Evolutionary conservation across 2,329 filamentous ascomycete species (phyloP), one percentile per base, ranked within the genome.

Genomic region (Rasamsonia emersonii): DNA sequence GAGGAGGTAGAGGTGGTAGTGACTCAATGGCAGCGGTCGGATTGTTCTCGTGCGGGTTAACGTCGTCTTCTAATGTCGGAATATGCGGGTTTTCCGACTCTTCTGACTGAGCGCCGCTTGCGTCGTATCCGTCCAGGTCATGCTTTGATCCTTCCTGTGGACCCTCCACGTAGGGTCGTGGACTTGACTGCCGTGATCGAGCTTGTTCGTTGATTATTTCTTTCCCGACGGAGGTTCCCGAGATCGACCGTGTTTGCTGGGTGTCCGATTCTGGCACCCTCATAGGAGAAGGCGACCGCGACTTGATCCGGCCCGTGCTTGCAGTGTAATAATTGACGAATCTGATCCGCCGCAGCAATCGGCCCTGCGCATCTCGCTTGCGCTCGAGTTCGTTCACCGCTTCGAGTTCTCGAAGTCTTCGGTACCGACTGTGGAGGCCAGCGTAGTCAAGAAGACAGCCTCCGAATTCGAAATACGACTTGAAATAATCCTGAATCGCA

Each of bases 271-370:
- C 34, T 57, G 53, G 18, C 5, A 4, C n/a, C 10, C 7, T 23
- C 20, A 7, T 38, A 15, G 36, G 36, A 19, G 32, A 38, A 13
- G 18, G 6, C 18, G 41, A 33, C 7, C 43, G 38, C 13, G 59
- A 57, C 44, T 82, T 86, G 2, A 71, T 69, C 37, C 75, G 69
- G 3, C 86, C 86, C 7, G 81, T 80, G 43, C 82, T 86, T n/a
- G 82, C 73, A 1, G 86, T 93, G 52, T 89, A 94, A 54, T 93
- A 94, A 51, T 94, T 94, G 36, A 85, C 69, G 47, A 94, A 94
- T 10, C 86, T 72, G 8, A 91, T 73, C 32, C 79, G 41, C 39
- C 49, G 28, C 31, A 45, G 30, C 43, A 41, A 14, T 38, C 46
- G n/a, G 42, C 53, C 44, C 49, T 50, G 21, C 37, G 50, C 19